Evolutionary conservation across 164 flowering plant genomes (phyloP).

Genomic region (Cinnamomum micranthum): DNA sequence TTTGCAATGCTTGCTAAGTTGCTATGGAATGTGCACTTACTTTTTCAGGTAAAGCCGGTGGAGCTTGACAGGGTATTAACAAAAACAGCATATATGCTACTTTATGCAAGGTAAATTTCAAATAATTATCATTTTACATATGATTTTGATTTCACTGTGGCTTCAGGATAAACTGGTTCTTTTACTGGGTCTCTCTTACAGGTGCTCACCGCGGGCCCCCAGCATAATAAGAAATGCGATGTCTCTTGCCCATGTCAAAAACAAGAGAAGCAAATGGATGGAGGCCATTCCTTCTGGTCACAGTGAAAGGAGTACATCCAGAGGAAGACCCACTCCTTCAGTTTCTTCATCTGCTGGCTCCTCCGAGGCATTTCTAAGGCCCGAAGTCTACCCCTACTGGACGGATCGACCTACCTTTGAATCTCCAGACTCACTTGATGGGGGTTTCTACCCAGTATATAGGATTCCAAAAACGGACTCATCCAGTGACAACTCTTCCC

Average conservation of each 20-base stretch:
- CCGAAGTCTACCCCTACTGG: slow-evolving; percentile 16
- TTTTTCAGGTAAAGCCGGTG: slow-evolving; percentile 58
- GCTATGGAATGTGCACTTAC: not conserved
- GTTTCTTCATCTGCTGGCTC: slow-evolving; percentile 11
- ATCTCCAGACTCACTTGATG: slow-evolving; percentile 18
- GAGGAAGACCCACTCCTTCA: slow-evolving; percentile 13
- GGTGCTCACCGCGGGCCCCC: slow-evolving; percentile 86
- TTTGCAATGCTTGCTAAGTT: not conserved
- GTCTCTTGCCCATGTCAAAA: slow-evolving; percentile 22
- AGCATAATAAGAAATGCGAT: slow-evolving; percentile 40
- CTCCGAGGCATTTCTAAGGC: slow-evolving; percentile 2
- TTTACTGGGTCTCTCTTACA: slow-evolving; percentile 12
- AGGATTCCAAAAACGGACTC: slow-evolving; percentile 49
- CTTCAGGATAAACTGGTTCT: not conserved
- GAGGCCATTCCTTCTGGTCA: slow-evolving; percentile 19
- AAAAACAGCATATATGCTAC: slow-evolving; percentile 80
- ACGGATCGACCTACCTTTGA: not conserved
- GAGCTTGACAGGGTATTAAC: slow-evolving; percentile 68
- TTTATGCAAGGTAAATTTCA: slow-evolving; percentile 67
- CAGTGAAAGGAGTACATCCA: slow-evolving; percentile 17
- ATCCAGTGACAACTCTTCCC: slow-evolving; percentile 72
- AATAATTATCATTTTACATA: not conserved
- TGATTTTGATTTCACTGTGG: not conserved
- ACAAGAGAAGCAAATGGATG: slow-evolving; percentile 10
- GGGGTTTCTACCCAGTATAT: slow-evolving; percentile 25